Evolutionary conservation across 2,329 filamentous ascomycete species (phyloP).

Genomic region (Parasarocladium wereldwijsianum): DNA sequence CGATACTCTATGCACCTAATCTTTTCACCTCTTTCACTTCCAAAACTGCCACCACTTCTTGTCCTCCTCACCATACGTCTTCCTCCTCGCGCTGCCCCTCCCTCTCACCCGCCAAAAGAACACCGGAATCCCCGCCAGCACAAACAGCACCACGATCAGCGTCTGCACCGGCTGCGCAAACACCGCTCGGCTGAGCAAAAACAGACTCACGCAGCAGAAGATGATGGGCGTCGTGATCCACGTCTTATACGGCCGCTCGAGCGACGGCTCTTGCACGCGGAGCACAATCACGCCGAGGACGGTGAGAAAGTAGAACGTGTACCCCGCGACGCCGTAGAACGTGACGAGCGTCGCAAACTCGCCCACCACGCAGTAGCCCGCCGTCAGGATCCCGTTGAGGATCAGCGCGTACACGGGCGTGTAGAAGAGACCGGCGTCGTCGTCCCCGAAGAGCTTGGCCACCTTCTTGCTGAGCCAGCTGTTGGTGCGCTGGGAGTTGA

Average conservation of each 20-base stretch:
- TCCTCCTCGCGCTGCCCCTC: slow-evolving; percentile 33
- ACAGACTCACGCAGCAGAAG: slow-evolving; percentile 94
- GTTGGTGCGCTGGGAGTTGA: slow-evolving; percentile 30
- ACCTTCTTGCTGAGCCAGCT: slow-evolving; percentile 45
- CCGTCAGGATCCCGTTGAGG: slow-evolving; percentile 63
- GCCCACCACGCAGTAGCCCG: slow-evolving; percentile 67
- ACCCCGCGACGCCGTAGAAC: slow-evolving; percentile 94
- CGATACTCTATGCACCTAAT: too few species aligned
- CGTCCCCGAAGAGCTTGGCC: slow-evolving; percentile 55
- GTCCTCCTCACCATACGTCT: slow-evolving; percentile 19
- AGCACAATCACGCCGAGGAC: slow-evolving; percentile 88
- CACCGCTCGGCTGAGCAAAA: slow-evolving; percentile 74
- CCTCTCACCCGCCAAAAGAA: slow-evolving; percentile 77
- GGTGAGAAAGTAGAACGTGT: slow-evolving; percentile 93
- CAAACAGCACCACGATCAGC: slow-evolving; percentile 71
- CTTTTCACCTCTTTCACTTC: slow-evolving; percentile 19
- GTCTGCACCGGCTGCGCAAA: slow-evolving; percentile 89
- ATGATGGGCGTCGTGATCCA: slow-evolving; percentile 97
- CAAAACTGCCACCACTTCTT: slow-evolving; percentile 46
- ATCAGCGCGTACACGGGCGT: slow-evolving; percentile 88
- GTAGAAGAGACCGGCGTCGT: slow-evolving; percentile 68
- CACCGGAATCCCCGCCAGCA: slow-evolving; percentile 68
- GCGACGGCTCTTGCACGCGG: slow-evolving; percentile 68
- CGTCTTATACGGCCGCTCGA: slow-evolving; percentile 84
- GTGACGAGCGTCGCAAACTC: slow-evolving; percentile 87